Evolutionary conservation across 495 filamentous ascomycete genomes (phyloP).

Genomic region (Annulohypoxylon maeteangense): DNA sequence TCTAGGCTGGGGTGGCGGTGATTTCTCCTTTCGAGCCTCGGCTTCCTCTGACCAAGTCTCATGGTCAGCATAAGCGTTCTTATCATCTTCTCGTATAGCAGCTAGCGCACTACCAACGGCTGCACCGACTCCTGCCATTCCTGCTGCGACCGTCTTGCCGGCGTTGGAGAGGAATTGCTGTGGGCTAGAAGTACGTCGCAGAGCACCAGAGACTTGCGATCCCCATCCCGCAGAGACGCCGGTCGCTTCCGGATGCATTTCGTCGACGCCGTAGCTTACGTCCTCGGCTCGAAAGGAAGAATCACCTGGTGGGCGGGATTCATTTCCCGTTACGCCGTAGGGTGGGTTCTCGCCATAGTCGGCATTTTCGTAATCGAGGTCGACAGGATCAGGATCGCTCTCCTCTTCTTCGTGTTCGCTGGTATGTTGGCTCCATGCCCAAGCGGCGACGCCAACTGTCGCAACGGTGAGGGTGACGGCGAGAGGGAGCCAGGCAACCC

Average conservation of each 20-base stretch:
- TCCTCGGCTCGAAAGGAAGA: slow-evolving; percentile 48
- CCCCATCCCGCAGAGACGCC: slow-evolving; percentile 68
- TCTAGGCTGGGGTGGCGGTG: slow-evolving; percentile 39
- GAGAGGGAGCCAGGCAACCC: slow-evolving; percentile 83
- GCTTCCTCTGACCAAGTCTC: slow-evolving; percentile 86
- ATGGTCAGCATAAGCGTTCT: slow-evolving; percentile 82
- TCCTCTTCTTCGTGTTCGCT: slow-evolving; percentile 74
- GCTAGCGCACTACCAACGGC: slow-evolving; percentile 81
- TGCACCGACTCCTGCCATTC: slow-evolving; percentile 84
- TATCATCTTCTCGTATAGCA: slow-evolving; percentile 85
- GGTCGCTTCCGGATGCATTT: slow-evolving; percentile 47
- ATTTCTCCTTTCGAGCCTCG: slow-evolving; percentile 59
- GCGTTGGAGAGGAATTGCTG: slow-evolving; percentile 87
- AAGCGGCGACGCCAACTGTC: slow-evolving; percentile 83
- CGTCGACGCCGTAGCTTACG: slow-evolving; percentile 51
- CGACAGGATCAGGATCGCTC: slow-evolving; percentile 49
- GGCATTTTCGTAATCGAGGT: slow-evolving; percentile 62
- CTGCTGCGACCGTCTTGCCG: slow-evolving; percentile 77
- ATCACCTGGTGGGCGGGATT: slow-evolving; percentile 55
- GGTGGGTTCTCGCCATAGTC: slow-evolving; percentile 64
- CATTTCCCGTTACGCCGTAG: slow-evolving; percentile 59
- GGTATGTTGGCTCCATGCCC: slow-evolving; percentile 90
- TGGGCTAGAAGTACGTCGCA: slow-evolving; percentile 87
- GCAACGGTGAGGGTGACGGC: slow-evolving; percentile 86
- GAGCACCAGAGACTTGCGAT: slow-evolving; percentile 80